Percentiles rank a stretch among this genome's conserved stretches.
These are phyloP conservation scores for Stipa capillata DNA, from an alignment of 176 grass and related monocot genomes.

Conservation along the genomic window DNA sequence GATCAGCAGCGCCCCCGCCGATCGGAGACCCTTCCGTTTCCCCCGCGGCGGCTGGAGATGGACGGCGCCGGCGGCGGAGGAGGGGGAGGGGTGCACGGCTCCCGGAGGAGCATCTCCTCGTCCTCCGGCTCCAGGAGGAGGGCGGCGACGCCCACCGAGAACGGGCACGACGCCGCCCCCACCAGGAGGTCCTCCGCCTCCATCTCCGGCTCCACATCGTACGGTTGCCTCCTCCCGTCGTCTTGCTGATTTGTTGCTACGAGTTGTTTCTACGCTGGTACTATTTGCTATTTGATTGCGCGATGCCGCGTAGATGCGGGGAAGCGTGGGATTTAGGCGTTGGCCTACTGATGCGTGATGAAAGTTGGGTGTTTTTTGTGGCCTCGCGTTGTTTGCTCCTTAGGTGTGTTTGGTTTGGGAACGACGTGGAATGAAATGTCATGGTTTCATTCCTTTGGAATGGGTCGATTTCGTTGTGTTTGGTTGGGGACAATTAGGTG, in stretches of 20 bases:
- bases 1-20: constrained; percentile 25
- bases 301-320: neutral
- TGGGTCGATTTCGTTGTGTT: too few species aligned
- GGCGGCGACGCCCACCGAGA: constrained; percentile 31
- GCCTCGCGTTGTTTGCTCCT: neutral
- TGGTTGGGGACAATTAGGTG: too few species aligned
- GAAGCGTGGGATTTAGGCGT: neutral
- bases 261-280: neutral
- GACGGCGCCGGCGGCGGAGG: constrained; percentile 44
- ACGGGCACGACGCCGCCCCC: constrained; percentile 24
- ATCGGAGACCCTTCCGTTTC: neutral
- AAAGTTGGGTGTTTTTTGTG: neutral
- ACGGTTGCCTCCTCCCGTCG: constrained; percentile 1
- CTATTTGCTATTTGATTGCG: neutral
- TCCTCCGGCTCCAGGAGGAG: constrained; percentile 32
- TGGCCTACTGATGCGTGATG: neutral
- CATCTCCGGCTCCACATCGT: constrained; percentile 37
- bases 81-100: constrained; percentile 21
- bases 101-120: constrained; percentile 43
- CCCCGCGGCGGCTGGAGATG: constrained; percentile 39
- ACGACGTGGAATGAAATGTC: too few species aligned
- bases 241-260: neutral
- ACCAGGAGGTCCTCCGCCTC: constrained; percentile 41
- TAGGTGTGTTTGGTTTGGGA: too few species aligned
- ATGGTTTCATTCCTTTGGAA: too few species aligned